Evolutionary conservation across 2,329 filamentous ascomycete species (phyloP).

Genomic region (Colletotrichum gloeosporioides): DNA sequence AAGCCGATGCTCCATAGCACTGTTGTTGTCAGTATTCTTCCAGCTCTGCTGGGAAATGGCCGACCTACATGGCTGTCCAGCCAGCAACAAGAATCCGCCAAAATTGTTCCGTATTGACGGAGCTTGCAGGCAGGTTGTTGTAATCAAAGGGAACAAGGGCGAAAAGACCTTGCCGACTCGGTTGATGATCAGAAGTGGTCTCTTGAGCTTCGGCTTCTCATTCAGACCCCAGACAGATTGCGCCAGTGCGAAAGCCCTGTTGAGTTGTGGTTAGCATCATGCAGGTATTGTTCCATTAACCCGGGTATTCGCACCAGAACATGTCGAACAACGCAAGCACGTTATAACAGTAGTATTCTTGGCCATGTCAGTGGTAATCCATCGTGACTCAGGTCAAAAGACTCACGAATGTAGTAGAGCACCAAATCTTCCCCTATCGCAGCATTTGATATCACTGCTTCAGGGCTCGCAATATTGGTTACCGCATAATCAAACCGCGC

Average conservation of each 20-base stretch:
- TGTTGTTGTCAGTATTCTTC: background rate
- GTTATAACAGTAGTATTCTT: background rate
- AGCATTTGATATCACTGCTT: background rate
- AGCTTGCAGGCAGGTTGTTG: background rate
- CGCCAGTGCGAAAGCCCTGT: background rate
- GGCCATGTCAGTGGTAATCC: background rate
- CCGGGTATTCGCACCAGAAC: background rate
- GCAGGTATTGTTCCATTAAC: fast-evolving
- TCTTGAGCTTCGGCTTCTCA: background rate
- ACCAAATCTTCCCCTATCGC: background rate
- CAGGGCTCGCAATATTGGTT: background rate
- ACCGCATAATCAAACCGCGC: background rate
- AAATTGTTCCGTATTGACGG: background rate
- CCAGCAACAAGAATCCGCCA: background rate
- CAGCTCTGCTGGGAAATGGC: fast-evolving
- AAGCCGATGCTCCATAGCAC: background rate
- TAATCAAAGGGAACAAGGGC: background rate
- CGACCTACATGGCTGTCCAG: background rate
- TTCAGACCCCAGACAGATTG: constrained; percentile 6
- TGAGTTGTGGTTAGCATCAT: fast-evolving
- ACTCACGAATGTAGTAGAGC: background rate
- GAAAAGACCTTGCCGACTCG: background rate
- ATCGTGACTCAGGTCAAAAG: background rate
- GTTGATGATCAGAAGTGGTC: background rate
- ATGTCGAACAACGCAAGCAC: background rate